Evolutionary conservation across 2,329 filamentous ascomycete species (phyloP), one percentile per base, ranked within the genome.

Genomic region (Coleophoma cylindrospora): DNA sequence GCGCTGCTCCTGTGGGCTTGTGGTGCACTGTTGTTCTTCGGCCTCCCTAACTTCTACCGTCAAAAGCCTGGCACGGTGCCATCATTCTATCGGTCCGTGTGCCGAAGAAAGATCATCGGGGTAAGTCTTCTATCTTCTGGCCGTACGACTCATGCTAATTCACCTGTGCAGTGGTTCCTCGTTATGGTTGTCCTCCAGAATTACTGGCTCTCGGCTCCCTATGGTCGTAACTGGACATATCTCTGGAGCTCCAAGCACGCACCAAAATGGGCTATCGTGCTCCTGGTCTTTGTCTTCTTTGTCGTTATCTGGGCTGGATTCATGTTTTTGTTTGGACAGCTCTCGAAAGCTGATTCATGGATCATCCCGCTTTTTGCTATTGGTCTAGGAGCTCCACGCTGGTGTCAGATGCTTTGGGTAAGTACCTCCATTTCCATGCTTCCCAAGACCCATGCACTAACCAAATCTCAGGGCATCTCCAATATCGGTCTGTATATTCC

Each of bases 281-380:
- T 84, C 2, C 73, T 86, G 3, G 73, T 83, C 33, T 50, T 80
- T 22, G 61, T 75, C 47, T 80, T 80, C 68, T 78, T 79, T 63
- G 65, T 75, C 53, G 56, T 70, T 21, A 67, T 84, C 43, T 87
- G 83, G 83, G 69, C 72, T 32, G 62, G 63, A 27, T 59, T 81
- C 21, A 72, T 83, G 34, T 73, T 65, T 55, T 60, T 72, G 47
- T 77, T 86, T 56, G 74, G 72, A 10, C 65, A 69, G 46, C 70
- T 84, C n/a, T 79, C 77, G 14, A 77, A 76, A 55, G 74, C 74
- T 14, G 83, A 86, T 63, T 79, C 75, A 46, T 86, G 83, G 83
- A 77, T 86, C 56, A 68, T 87, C 4, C 83, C 83, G 12, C 77
- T 87, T 50, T 84, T 86, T 55, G 82, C 83, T 43, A 80, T 86